Percentiles rank a stretch among this genome's conserved stretches.
Conservation (phyloP, 148 eudicot genomes). For the Fagopyrum esculentum region DNA sequence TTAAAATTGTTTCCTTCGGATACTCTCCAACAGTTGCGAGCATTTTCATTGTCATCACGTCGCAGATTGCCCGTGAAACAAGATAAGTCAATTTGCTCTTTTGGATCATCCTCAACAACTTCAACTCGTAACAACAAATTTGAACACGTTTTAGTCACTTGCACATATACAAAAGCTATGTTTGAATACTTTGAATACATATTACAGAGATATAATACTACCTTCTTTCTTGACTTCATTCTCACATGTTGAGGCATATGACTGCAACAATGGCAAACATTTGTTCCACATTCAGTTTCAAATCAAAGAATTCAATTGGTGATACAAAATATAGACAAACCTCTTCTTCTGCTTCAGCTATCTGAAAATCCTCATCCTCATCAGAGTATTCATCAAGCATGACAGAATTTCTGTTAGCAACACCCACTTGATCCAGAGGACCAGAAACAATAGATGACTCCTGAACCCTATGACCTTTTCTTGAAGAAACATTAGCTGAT, state of each 20-base stretch:
- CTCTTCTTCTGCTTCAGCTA: slow-evolving; percentile 61
- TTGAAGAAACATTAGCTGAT: slow-evolving; percentile 60
- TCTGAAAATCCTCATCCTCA: slow-evolving; percentile 87
- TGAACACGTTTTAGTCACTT: slow-evolving; percentile 1
- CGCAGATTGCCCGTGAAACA: slow-evolving; percentile 79
- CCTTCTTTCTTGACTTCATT: slow-evolving; percentile 48
- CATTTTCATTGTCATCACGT: slow-evolving; percentile 64
- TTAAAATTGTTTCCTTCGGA: slow-evolving; percentile 89
- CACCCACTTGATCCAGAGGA: slow-evolving; percentile 53
- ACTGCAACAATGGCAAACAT: slow-evolving; percentile 27
- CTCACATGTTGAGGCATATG: slow-evolving; percentile 30
- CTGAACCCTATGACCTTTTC: slow-evolving; percentile 50
- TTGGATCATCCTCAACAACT: slow-evolving; percentile 68
- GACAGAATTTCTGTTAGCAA: slow-evolving; percentile 58
- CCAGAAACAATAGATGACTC: slow-evolving; percentile 37
- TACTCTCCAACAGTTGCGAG: slow-evolving; percentile 86
- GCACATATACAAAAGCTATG: background rate
- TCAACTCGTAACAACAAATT: slow-evolving; percentile 14
- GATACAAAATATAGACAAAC: slow-evolving; percentile 27
- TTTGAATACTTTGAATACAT: background rate
- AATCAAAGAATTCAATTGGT: background rate
- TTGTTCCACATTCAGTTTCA: background rate
- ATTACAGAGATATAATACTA: slow-evolving; percentile 13
- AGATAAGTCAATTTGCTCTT: slow-evolving; percentile 65
- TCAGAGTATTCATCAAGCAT: slow-evolving; percentile 92